Conservation (phyloP, 768 basidiomycete species). For the Xerocomellus dryophilus region DNA sequence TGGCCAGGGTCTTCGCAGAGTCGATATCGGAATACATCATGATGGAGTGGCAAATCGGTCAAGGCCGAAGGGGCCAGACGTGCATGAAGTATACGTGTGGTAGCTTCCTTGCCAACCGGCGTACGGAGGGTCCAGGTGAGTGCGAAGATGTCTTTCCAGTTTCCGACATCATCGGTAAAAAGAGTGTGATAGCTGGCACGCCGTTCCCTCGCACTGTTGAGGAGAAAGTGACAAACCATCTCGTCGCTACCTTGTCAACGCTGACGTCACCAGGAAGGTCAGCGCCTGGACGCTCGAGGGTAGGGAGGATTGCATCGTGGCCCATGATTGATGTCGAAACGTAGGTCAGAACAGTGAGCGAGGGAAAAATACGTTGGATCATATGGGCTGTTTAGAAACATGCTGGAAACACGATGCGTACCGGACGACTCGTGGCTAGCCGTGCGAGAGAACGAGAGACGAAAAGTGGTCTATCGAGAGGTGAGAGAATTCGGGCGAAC, state of each 20-base stretch:
- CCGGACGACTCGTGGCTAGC: neutral
- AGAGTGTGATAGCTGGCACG: constrained; percentile 14
- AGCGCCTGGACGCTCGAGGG: constrained; percentile 27
- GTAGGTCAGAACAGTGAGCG: too few relatives aligned
- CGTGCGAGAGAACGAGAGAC: neutral
- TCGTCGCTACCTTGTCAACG: constrained; percentile 20
- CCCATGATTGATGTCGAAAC: neutral
- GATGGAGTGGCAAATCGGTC: too few relatives aligned
- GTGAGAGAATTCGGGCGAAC: neutral
- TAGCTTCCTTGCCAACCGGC: constrained; percentile 33
- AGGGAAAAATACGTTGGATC: neutral
- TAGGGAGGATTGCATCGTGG: constrained; percentile 21
- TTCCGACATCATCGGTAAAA: constrained; percentile 30
- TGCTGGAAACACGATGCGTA: too few relatives aligned
- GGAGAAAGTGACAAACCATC: constrained; percentile 31
- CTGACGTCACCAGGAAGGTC: constrained; percentile 20
- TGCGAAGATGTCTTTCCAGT: constrained; percentile 47
- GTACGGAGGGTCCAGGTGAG: constrained; percentile 52
- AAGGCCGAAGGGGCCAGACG: too few relatives aligned
- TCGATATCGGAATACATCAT: too few relatives aligned
- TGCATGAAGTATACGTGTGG: too few relatives aligned
- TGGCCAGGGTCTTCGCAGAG: constrained; percentile 38
- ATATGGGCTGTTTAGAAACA: too few relatives aligned
- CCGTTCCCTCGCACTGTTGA: constrained; percentile 4
- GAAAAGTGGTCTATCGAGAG: neutral